Evolutionary conservation across 2,329 filamentous ascomycete genomes (phyloP), one percentile per base, ranked within the genome.

Genomic region (Annulohypoxylon truncatum): DNA sequence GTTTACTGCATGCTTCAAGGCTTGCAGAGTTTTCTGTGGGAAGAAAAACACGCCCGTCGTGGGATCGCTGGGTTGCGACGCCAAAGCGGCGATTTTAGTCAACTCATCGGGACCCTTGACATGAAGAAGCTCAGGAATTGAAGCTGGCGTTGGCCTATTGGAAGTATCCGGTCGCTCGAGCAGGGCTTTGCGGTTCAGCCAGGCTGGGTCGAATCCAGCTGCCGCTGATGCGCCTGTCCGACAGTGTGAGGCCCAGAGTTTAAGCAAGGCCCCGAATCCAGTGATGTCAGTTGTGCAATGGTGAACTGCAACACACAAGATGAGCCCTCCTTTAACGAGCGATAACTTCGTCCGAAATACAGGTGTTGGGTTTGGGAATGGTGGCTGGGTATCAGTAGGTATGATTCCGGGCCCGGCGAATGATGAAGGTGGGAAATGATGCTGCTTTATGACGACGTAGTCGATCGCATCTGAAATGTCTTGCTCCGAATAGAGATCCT

Each of bases 231-330:
- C 48, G 4, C 57, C 63, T 6, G 60, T 51, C 2, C 73, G 71
- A 33, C 74, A 75, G 58, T 74, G 57, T 13, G 73, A 62, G 10
- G 75, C 73, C 74, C 75, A 77, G 3, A 76, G 61, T 44, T 69
- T 71, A n/a, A 76, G 71, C 24, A 77, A 62, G 4, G 63, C 50
- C 7, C 69, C 75, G 18, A 72, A 71, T 9, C 75, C 75, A 1
- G 75, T 75, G 47, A 77, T 75, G 24, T 77, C 75, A 5, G 71
- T 74, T 3, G 72, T 71, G 46, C 54, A 57, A 15, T 77, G 74
- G 47, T 77, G 73, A 5, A 76, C 33, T 2, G 73, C 72, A 4
- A 77, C 67, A 18, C 66, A 74, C 10, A 77, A 58, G 2, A 76
- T 42, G 33, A 67, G 63, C 0, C 75, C 74, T 3, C 73, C 73